Evolutionary conservation across 257 asterid genomes (phyloP).

Genomic region (Lithospermum erythrorhizon): DNA sequence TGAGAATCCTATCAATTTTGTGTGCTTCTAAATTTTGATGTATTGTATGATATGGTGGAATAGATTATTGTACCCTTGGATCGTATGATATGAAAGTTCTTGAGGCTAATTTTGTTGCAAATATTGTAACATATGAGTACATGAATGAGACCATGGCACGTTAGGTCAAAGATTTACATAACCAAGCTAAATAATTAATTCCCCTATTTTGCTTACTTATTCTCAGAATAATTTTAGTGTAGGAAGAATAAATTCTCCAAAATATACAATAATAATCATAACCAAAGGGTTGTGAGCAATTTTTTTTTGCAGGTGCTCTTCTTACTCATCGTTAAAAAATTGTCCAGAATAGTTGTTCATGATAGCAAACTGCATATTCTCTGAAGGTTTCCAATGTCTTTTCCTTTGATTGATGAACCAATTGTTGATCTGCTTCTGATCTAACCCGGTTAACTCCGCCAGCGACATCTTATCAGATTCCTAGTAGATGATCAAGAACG

Average conservation of each 20-base stretch:
- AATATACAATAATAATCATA: too few species aligned
- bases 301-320: too few species aligned
- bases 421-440: slow-evolving; percentile 87
- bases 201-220: neutral
- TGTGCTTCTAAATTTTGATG: too few species aligned
- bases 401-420: slow-evolving; percentile 97
- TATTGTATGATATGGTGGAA: too few species aligned
- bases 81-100: too few species aligned
- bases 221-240: neutral
- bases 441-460: slow-evolving; percentile 77
- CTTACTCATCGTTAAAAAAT: slow-evolving; percentile 40
- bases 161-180: neutral
- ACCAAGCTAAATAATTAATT: too few species aligned
- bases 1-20: too few species aligned
- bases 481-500: slow-evolving; percentile 20
- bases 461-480: slow-evolving; percentile 63
- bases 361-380: slow-evolving; percentile 83
- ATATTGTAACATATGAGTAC: neutral
- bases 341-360: slow-evolving; percentile 66
- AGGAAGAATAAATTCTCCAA: neutral
- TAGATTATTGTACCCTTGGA: too few species aligned
- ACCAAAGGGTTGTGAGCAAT: neutral
- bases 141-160: neutral
- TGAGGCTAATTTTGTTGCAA: too few species aligned
- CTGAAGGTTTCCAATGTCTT: slow-evolving; percentile 86